These are phyloP conservation scores for Colletotrichum sojae DNA, from an alignment of 2,329 filamentous ascomycete genomes.

Conservation along the genomic window DNA sequence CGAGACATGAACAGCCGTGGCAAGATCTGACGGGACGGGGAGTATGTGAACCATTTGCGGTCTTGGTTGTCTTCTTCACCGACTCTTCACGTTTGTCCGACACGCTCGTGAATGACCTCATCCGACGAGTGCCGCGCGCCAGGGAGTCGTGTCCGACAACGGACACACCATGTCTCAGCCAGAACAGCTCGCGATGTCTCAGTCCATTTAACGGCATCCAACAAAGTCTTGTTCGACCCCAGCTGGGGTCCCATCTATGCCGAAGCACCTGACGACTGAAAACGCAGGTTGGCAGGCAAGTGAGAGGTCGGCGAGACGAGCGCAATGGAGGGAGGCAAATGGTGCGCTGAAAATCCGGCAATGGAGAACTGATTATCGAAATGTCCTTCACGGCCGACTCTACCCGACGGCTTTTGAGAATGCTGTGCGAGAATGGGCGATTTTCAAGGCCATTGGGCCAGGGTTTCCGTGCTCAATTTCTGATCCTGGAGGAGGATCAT, in stretches of 20 bases:
- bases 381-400: constrained; percentile 28
- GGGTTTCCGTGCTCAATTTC: constrained; percentile 34
- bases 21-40: constrained; percentile 22
- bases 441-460: constrained; percentile 34
- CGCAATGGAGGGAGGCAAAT: constrained; percentile 8
- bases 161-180: constrained; percentile 21
- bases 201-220: constrained; percentile 32
- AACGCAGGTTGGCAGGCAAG: not conserved
- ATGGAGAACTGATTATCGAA: constrained; percentile 25
- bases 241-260: constrained; percentile 5
- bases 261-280: constrained; percentile 24
- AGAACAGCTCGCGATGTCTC: constrained; percentile 16
- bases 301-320: constrained; percentile 9
- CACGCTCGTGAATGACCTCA: constrained; percentile 37
- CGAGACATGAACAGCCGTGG: constrained; percentile 37
- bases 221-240: constrained; percentile 26
- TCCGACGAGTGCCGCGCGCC: constrained; percentile 15
- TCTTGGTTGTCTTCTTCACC: constrained; percentile 39
- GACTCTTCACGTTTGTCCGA: constrained; percentile 40
- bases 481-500: constrained; percentile 40
- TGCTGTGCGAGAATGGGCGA: constrained; percentile 11
- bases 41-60: constrained; percentile 25
- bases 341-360: constrained; percentile 10
- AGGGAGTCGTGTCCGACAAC: constrained; percentile 27
- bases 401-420: constrained; percentile 27